Evolutionary conservation across 768 basidiomycete genomes (phyloP).

Genomic region (Hygrophorus pudorinus): DNA sequence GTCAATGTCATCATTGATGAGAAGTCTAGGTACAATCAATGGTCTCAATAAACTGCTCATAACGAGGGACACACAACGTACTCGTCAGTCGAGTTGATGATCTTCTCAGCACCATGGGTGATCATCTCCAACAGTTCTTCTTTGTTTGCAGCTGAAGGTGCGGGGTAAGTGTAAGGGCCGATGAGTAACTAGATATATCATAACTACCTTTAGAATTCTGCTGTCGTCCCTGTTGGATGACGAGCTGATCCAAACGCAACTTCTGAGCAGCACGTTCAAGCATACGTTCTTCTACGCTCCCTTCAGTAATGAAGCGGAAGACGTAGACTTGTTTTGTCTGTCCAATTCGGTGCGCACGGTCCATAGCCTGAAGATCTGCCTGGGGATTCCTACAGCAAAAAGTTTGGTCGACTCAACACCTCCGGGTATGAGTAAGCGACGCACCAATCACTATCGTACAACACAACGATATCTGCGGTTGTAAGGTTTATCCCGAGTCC

Average conservation of each 20-base stretch:
- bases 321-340: conserved; percentile 98
- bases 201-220: conserved; percentile 62
- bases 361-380: conserved; percentile 98
- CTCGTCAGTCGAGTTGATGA: conserved; percentile 76
- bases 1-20: conserved; percentile 88
- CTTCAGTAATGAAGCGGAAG: conserved; percentile 93
- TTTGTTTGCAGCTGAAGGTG: conserved; percentile 69
- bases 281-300: conserved; percentile 93
- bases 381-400: conserved; percentile 78
- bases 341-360: conserved; percentile 92
- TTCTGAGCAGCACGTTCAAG: conserved; percentile 94
- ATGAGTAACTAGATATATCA: not conserved
- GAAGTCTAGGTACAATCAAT: conserved; percentile 31
- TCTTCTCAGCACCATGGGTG: conserved; percentile 93
- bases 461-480: conserved; percentile 86
- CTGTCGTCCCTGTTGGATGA: conserved; percentile 91
- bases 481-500: conserved; percentile 96
- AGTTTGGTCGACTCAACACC: conserved; percentile 1
- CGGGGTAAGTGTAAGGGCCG: conserved; percentile 2
- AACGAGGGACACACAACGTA: conserved; percentile 27
- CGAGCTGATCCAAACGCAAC: conserved; percentile 86
- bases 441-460: conserved; percentile 96
- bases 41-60: not conserved
- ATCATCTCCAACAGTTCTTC: conserved; percentile 98
- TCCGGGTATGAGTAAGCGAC: conserved; percentile 11